Evolutionary conservation across 2,329 filamentous ascomycete species (phyloP), one percentile per base, ranked within the genome.

Genomic region (Coniochaeta pulveracea): DNA sequence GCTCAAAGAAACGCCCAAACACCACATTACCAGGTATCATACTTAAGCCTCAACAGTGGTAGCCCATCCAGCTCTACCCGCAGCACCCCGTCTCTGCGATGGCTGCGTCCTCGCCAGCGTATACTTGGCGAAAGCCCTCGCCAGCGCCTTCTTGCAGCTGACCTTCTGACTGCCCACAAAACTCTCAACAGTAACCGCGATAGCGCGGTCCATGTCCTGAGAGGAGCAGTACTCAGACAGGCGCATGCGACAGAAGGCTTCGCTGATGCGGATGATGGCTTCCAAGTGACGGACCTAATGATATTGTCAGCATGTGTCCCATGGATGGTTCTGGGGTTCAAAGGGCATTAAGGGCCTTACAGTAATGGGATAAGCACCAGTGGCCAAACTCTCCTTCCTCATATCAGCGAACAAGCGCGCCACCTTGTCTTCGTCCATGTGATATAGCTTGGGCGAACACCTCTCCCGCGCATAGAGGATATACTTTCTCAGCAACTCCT

Each of bases 361-460:
- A 17, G 91, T 98, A 42, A 98, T 98, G 4, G 91, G 91, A 56
- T 96, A 98, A 15, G 89, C 91, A 15, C 91, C 91, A 16, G 91
- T 98, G 1, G 88, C 88, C 40, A 95, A 63, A 16, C 80, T 88
- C 58, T 98, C 91, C 45, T 86, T 71, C 46, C 91, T 71, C 89
- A 98, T 96, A 52, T 98, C 91, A 18, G 88, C 84, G 53, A 96
- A 98, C 7, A 98, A 66, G 33, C 89, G 73, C 2, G 91, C 84
- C 19, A 98, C 76, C 64, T 98, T 98, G 61, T 96, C 91, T 55
- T 95, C 85, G 46, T 98, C 91, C 58, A 98, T 93, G 54, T 96
- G 85, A 55, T 95, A 94, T 7, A 98, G 70, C 61, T 94, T 96
- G 7, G 91, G 91, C 34, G 72, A 73, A 56, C 85, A 93, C 48